Evolutionary conservation across 345 rosid genomes (phyloP).

Genomic region (Lepidium sativum): DNA sequence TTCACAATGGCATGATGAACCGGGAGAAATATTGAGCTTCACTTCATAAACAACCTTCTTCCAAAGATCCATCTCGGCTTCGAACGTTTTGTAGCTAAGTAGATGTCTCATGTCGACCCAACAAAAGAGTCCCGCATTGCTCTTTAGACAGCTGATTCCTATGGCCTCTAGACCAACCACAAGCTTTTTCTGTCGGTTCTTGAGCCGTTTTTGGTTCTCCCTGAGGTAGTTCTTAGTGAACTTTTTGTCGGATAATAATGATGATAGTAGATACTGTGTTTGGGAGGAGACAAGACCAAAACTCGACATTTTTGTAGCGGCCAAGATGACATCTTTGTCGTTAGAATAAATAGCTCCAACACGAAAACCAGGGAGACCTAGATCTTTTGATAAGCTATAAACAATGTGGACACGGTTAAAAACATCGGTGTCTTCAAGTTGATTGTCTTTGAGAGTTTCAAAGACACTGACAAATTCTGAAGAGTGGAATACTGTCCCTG

Average conservation of each 20-base stretch:
- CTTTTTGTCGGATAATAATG: slow-evolving; percentile 54
- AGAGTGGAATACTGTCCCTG: slow-evolving; percentile 55
- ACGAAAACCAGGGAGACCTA: slow-evolving; percentile 78
- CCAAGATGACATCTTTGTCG: slow-evolving; percentile 46
- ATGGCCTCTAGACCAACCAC: slow-evolving; percentile 47
- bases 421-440: slow-evolving; percentile 29
- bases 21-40: slow-evolving; percentile 49
- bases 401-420: slow-evolving; percentile 53
- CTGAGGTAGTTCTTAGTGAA: slow-evolving; percentile 45
- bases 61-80: slow-evolving; percentile 70
- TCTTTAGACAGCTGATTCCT: slow-evolving; percentile 44
- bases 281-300: slow-evolving; percentile 74
- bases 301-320: slow-evolving; percentile 87
- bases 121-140: slow-evolving; percentile 66
- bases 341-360: slow-evolving; percentile 80
- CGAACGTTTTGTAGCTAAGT: slow-evolving; percentile 46
- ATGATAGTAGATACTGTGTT: slow-evolving; percentile 56
- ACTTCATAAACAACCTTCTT: slow-evolving; percentile 58
- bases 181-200: slow-evolving; percentile 34
- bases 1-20: slow-evolving; percentile 66
- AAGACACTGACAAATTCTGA: slow-evolving; percentile 47
- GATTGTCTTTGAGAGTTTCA: slow-evolving; percentile 41
- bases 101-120: slow-evolving; percentile 79
- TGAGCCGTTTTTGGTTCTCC: slow-evolving; percentile 50
- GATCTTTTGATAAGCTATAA: slow-evolving; percentile 65